These are phyloP conservation scores for Bruguiera gymnorhiza DNA, from an alignment of 345 rosid species.

Conservation along the genomic window DNA sequence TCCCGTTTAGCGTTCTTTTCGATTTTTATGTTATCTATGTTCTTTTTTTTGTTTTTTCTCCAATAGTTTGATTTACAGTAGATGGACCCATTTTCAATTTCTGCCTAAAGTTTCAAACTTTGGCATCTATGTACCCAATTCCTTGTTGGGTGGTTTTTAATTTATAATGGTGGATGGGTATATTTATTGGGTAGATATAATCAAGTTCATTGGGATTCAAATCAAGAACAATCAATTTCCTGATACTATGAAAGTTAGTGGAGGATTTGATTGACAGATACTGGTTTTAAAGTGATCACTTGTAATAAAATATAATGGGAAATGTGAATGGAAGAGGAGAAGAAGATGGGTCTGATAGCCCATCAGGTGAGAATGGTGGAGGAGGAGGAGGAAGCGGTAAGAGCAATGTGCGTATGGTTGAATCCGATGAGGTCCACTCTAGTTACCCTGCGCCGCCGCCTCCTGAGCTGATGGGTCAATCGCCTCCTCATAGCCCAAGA, in stretches of 20 bases:
- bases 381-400: slow-evolving; percentile 18
- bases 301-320: slow-evolving; percentile 49
- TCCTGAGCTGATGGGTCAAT: slow-evolving; percentile 74
- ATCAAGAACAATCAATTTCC: not conserved
- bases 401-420: slow-evolving; percentile 40
- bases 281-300: not conserved
- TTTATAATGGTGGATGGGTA: not conserved
- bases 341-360: slow-evolving; percentile 65
- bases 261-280: slow-evolving; percentile 9
- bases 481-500: slow-evolving; percentile 88
- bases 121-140: slow-evolving; percentile 1
- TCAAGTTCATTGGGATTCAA: not conserved
- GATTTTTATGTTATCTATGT: not conserved
- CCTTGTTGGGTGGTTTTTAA: slow-evolving; percentile 4
- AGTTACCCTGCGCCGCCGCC: slow-evolving; percentile 25
- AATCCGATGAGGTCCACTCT: slow-evolving; percentile 35
- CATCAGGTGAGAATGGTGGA: slow-evolving; percentile 25
- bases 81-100: not conserved
- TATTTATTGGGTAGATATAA: not conserved
- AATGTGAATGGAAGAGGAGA: slow-evolving; percentile 91
- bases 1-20: slow-evolving; percentile 1
- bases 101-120: slow-evolving; percentile 8
- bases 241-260: not conserved
- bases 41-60: not conserved
- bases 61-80: not conserved